These are phyloP conservation scores for Schoenoplectus tabernaemontani DNA, from an alignment of 202 grass and related monocot species.

Conservation along the genomic window DNA sequence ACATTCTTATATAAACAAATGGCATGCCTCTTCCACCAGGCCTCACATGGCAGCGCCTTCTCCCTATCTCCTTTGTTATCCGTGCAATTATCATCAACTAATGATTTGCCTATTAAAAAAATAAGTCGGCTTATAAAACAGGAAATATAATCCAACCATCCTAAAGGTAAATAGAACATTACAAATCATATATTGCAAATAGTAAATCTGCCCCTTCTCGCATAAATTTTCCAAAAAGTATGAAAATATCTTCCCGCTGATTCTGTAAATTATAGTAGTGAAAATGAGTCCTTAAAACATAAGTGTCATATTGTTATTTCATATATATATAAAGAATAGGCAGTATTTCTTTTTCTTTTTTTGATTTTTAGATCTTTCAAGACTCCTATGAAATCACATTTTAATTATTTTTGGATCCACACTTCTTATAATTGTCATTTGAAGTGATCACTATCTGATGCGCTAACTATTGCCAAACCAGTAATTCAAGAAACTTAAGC, in stretches of 20 bases:
- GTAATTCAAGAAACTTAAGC: background rate
- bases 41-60: conserved; percentile 41
- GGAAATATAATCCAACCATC: background rate
- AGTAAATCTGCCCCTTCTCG: background rate
- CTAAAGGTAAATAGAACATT: background rate
- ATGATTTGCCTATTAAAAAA: background rate
- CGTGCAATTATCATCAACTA: conserved; percentile 3
- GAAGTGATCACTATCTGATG: background rate
- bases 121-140: background rate
- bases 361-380: background rate
- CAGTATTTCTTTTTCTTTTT: background rate
- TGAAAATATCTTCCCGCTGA: background rate
- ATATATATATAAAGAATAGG: background rate
- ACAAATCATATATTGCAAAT: background rate
- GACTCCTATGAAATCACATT: background rate
- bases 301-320: background rate
- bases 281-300: background rate
- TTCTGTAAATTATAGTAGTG: background rate
- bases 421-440: background rate
- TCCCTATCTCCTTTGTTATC: conserved; percentile 21
- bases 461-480: background rate
- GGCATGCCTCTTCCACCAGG: conserved; percentile 70
- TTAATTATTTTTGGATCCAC: background rate
- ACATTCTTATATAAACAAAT: conserved; percentile 40
- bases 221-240: background rate